These are phyloP conservation scores for Stephanodiscus triporus DNA, from an alignment of 108 stramenopile genomes.

Conservation along the genomic window DNA sequence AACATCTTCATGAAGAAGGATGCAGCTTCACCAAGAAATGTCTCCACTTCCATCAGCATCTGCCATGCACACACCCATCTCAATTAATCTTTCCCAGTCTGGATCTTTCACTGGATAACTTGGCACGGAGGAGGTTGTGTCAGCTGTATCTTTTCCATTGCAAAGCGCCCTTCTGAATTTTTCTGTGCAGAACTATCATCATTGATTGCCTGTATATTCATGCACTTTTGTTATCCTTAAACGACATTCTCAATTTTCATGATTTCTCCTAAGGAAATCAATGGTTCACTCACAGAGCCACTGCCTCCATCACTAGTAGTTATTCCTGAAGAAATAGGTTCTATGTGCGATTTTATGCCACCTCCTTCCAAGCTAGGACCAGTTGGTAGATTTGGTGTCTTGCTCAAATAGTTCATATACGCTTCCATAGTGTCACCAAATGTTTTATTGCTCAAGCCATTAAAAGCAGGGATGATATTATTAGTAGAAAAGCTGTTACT, in stretches of 20 bases:
- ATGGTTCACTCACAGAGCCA: conserved; percentile 74
- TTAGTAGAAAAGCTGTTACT: conserved; percentile 30
- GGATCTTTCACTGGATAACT: not conserved
- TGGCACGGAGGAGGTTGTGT: not conserved
- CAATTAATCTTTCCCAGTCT: not conserved
- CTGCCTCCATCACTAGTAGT: conserved; percentile 69
- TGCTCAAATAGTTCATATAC: conserved; percentile 53
- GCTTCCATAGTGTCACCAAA: conserved; percentile 54
- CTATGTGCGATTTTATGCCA: not conserved
- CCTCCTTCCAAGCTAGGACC: not conserved
- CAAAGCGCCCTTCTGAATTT: conserved; percentile 80
- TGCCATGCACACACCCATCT: conserved; percentile 49
- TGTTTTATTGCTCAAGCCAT: conserved; percentile 80
- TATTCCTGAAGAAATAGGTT: conserved; percentile 2
- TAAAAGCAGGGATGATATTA: conserved; percentile 82
- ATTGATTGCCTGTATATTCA: conserved; percentile 24
- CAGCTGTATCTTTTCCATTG: conserved; percentile 62
- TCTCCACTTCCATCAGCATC: conserved; percentile 89
- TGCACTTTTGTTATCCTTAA: conserved; percentile 6
- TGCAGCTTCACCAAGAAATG: conserved; percentile 52
- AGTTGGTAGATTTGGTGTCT: conserved; percentile 8
- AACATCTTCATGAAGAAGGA: conserved; percentile 48
- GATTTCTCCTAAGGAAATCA: conserved; percentile 26
- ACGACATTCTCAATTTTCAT: conserved; percentile 1
- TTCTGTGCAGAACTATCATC: conserved; percentile 51